Percentiles rank a stretch among this genome's conserved stretches.
These are phyloP conservation scores for Podospora tetraspora DNA, from an alignment of 495 filamentous ascomycete genomes.

Conservation along the genomic window DNA sequence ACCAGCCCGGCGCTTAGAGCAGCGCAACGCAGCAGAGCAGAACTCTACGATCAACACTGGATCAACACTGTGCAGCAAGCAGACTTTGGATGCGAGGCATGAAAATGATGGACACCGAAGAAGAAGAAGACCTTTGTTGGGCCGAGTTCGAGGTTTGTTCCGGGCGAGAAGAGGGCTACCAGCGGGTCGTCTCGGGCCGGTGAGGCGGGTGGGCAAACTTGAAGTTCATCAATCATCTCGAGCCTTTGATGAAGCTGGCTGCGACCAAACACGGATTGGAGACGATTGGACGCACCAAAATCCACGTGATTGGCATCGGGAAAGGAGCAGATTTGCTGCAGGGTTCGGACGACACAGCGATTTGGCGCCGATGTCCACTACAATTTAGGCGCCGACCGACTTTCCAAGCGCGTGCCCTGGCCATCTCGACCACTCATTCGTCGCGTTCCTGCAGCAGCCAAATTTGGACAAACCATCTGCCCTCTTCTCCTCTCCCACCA, in stretches of 20 bases:
- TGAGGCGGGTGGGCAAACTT: not conserved
- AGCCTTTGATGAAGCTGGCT: not conserved
- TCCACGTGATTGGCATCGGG: not conserved
- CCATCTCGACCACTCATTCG: constrained; percentile 20
- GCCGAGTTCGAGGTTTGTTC: not conserved
- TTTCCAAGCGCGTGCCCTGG: constrained; percentile 24
- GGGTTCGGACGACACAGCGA: not conserved
- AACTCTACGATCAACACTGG: not conserved
- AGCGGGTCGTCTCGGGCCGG: not conserved
- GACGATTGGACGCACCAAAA: not conserved
- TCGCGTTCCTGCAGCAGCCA: constrained; percentile 18
- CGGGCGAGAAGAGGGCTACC: not conserved
- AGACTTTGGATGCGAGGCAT: not conserved
- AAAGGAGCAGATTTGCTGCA: not conserved
- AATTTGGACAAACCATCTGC: not conserved
- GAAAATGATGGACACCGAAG: not conserved
- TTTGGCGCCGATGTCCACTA: constrained; percentile 10
- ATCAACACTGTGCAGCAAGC: not conserved
- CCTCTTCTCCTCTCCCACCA: not conserved
- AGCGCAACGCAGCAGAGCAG: not conserved
- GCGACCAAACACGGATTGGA: not conserved
- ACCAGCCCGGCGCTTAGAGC: not conserved
- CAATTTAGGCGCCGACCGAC: constrained; percentile 25
- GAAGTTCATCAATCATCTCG: not conserved
- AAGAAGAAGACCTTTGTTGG: not conserved